Conservation (phyloP, 2,329 filamentous ascomycete species). For the Cladosporium velox region DNA sequence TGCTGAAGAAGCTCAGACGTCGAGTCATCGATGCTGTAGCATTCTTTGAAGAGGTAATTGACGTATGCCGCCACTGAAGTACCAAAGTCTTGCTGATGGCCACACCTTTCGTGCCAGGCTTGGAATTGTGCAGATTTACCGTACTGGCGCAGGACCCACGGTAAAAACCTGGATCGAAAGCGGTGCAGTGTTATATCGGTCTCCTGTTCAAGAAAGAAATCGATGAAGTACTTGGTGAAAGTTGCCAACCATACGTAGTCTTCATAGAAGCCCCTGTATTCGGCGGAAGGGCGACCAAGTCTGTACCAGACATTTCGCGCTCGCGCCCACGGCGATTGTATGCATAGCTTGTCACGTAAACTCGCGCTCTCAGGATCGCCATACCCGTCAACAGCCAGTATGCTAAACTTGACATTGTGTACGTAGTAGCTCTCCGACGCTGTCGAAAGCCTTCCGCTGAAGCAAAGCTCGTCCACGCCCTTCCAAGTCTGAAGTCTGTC, state of each 20-base stretch:
- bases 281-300: slow-evolving; percentile 55
- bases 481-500: slow-evolving; percentile 53
- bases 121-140: slow-evolving; percentile 45
- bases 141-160: slow-evolving; percentile 58
- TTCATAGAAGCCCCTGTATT: slow-evolving; percentile 64
- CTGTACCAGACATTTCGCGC: slow-evolving; percentile 61
- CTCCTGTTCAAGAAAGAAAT: slow-evolving; percentile 55
- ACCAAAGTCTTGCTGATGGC: slow-evolving; percentile 61
- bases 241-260: slow-evolving; percentile 72
- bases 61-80: slow-evolving; percentile 60
- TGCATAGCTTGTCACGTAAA: slow-evolving; percentile 54
- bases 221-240: slow-evolving; percentile 70
- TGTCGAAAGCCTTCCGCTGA: slow-evolving; percentile 61
- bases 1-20: slow-evolving; percentile 34
- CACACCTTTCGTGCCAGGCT: slow-evolving; percentile 53
- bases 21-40: slow-evolving; percentile 49
- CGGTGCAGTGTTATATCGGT: slow-evolving; percentile 52
- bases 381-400: slow-evolving; percentile 68
- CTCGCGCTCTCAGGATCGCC: slow-evolving; percentile 53
- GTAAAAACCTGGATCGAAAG: slow-evolving; percentile 60
- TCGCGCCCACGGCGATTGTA: slow-evolving; percentile 55
- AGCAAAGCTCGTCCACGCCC: slow-evolving; percentile 48
- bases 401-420: slow-evolving; percentile 56
- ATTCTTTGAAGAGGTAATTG: slow-evolving; percentile 67
- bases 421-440: slow-evolving; percentile 54